These are phyloP conservation scores for Lasiosphaeriaceae sp. DNA, from an alignment of 495 filamentous ascomycete species.

Conservation along the genomic window DNA sequence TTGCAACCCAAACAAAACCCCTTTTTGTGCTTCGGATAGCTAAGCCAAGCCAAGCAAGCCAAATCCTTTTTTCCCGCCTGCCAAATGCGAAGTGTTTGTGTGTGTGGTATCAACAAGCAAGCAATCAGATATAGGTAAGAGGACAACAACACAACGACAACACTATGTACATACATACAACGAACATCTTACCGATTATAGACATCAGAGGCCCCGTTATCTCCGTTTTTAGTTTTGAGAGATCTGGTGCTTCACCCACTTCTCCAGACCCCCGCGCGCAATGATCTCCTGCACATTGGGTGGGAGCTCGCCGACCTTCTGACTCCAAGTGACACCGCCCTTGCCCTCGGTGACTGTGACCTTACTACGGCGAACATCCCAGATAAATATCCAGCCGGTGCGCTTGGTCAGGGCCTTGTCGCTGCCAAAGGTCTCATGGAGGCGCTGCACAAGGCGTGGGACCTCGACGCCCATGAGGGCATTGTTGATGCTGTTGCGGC, in stretches of 20 bases:
- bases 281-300: conserved; percentile 90
- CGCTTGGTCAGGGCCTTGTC: conserved; percentile 67
- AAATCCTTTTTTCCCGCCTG: no score
- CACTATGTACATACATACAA: conserved; percentile 2
- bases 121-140: neutral
- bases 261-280: conserved; percentile 72
- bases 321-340: conserved; percentile 62
- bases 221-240: neutral
- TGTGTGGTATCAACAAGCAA: conserved; percentile 4
- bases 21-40: neutral
- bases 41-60: neutral
- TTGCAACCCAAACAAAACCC: no score
- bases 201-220: neutral
- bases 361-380: conserved; percentile 73
- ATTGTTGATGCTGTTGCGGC: conserved; percentile 88
- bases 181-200: neutral
- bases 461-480: conserved; percentile 81
- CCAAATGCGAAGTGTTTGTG: neutral
- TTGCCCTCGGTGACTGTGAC: conserved; percentile 63
- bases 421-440: conserved; percentile 60
- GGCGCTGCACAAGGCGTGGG: conserved; percentile 63
- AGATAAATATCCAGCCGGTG: conserved; percentile 84
- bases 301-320: conserved; percentile 80
- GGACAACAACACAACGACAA: neutral
- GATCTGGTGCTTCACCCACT: conserved; percentile 75